Evolutionary conservation across 257 asterid species (phyloP).

Genomic region (Oldenlandia corymbosa): DNA sequence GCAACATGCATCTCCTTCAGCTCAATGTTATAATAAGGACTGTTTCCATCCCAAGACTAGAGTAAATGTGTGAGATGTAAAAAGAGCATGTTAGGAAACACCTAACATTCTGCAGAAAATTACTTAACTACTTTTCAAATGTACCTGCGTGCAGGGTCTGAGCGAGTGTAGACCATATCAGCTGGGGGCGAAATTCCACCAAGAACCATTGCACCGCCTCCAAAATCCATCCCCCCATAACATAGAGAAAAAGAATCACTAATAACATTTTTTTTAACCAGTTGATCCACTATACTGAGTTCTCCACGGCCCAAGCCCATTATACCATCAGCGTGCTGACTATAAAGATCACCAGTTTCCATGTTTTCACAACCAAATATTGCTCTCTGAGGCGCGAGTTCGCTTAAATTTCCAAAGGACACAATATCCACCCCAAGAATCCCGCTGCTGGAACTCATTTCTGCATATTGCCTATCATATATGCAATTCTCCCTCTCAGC

Average conservation of each 20-base stretch:
- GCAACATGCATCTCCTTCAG: slow-evolving; percentile 94
- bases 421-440: slow-evolving; percentile 83
- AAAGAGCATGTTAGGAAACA: slow-evolving; percentile 80
- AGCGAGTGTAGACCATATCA: slow-evolving; percentile 74
- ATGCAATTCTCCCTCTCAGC: slow-evolving; percentile 56
- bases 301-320: slow-evolving; percentile 99
- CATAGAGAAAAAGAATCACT: slow-evolving; percentile 91
- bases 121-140: slow-evolving; percentile 32
- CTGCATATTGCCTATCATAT: slow-evolving; percentile 94
- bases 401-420: slow-evolving; percentile 90
- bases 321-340: slow-evolving; percentile 98
- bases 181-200: slow-evolving; percentile 76
- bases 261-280: slow-evolving; percentile 79
- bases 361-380: slow-evolving; percentile 89
- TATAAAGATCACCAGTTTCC: slow-evolving; percentile 97
- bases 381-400: slow-evolving; percentile 82
- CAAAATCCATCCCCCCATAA: slow-evolving; percentile 98
- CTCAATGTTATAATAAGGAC: slow-evolving; percentile 97
- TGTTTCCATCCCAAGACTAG: slow-evolving; percentile 99
- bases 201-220: slow-evolving; percentile 99
- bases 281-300: slow-evolving; percentile 96
- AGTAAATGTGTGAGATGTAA: slow-evolving; percentile 96
- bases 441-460: slow-evolving; percentile 99
- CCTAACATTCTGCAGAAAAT: slow-evolving; percentile 54
- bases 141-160: slow-evolving; percentile 92